Evolutionary conservation across 768 basidiomycete genomes (phyloP).

Genomic region (Xerocomellus chrysenteron): DNA sequence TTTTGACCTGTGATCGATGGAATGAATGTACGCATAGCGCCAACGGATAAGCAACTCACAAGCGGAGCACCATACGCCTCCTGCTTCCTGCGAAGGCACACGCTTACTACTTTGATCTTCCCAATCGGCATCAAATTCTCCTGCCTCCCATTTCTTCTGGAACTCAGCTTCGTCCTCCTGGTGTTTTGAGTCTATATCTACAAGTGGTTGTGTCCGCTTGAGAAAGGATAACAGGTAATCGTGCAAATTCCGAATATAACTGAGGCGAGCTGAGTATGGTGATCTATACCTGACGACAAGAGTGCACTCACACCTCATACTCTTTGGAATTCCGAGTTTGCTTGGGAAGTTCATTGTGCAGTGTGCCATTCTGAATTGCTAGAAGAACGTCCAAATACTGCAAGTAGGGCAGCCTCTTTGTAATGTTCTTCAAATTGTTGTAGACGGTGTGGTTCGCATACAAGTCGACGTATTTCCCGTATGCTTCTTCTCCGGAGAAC

Average conservation of each 20-base stretch:
- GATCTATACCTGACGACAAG: conserved; percentile 1
- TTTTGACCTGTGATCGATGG: conserved; percentile 71
- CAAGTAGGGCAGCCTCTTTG: conserved; percentile 83
- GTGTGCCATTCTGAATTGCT: conserved; percentile 52
- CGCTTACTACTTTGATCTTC: conserved; percentile 46
- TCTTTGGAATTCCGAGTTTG: conserved; percentile 70
- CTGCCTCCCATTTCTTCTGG: conserved; percentile 73
- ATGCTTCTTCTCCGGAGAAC: conserved; percentile 95
- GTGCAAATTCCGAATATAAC: conserved; percentile 83
- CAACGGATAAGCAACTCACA: conserved; percentile 54
- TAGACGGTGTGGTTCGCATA: conserved; percentile 86
- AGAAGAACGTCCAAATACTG: conserved; percentile 91
- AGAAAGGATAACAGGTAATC: conserved; percentile 84
- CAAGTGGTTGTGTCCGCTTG: conserved; percentile 80
- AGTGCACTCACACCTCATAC: conserved; percentile 67
- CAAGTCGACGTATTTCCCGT: conserved; percentile 93
- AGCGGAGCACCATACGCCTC: conserved; percentile 91
- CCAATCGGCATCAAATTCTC: conserved; percentile 73
- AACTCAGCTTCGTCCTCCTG: conserved; percentile 68
- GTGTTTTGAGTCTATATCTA: conserved; percentile 70
- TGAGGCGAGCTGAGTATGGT: conserved; percentile 31
- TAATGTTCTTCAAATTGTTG: conserved; percentile 84
- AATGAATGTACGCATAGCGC: not conserved
- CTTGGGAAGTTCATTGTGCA: conserved; percentile 70
- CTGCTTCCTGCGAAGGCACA: conserved; percentile 41